These are phyloP conservation scores for Penicillium janthinellum DNA, from an alignment of 2,329 filamentous ascomycete species.

Conservation along the genomic window DNA sequence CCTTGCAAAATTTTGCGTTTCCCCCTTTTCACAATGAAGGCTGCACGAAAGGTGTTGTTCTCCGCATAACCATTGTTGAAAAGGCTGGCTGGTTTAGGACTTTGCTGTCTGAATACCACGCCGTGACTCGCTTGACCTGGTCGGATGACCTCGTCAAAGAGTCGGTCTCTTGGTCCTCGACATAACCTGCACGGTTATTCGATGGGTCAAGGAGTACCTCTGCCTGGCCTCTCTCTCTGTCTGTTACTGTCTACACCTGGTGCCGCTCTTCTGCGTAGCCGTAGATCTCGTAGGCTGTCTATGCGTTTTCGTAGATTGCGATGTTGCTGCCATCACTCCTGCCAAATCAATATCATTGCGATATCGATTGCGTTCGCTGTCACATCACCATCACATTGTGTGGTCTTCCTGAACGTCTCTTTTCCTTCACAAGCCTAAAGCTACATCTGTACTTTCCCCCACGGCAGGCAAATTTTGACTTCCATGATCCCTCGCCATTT, in stretches of 20 bases:
- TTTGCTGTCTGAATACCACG: constrained; percentile 11
- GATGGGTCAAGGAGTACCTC: constrained; percentile 14
- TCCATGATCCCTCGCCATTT: not conserved
- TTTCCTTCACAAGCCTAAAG: not conserved
- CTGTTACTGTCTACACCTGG: constrained; percentile 28
- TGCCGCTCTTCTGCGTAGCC: constrained; percentile 23
- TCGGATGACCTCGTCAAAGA: constrained; percentile 25
- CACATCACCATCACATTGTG: not conserved
- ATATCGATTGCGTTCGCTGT: too few species aligned
- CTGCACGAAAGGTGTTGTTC: constrained; percentile 58
- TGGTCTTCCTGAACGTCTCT: not conserved
- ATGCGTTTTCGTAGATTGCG: not conserved
- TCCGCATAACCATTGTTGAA: constrained; percentile 61
- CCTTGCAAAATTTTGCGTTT: constrained; percentile 21
- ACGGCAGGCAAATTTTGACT: not conserved
- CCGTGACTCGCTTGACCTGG: constrained; percentile 26
- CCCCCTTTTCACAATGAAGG: constrained; percentile 59
- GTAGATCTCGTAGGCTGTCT: constrained; percentile 21
- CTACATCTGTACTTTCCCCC: not conserved
- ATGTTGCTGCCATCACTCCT: too few species aligned
- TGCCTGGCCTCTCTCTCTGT: constrained; percentile 28
- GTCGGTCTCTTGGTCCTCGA: constrained; percentile 18
- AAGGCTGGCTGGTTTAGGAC: constrained; percentile 30
- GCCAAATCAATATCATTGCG: too few species aligned
- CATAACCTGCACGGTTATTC: constrained; percentile 4